These are phyloP conservation scores for Trichoderma reesei DNA, from an alignment of 495 filamentous ascomycete genomes.

Conservation along the genomic window DNA sequence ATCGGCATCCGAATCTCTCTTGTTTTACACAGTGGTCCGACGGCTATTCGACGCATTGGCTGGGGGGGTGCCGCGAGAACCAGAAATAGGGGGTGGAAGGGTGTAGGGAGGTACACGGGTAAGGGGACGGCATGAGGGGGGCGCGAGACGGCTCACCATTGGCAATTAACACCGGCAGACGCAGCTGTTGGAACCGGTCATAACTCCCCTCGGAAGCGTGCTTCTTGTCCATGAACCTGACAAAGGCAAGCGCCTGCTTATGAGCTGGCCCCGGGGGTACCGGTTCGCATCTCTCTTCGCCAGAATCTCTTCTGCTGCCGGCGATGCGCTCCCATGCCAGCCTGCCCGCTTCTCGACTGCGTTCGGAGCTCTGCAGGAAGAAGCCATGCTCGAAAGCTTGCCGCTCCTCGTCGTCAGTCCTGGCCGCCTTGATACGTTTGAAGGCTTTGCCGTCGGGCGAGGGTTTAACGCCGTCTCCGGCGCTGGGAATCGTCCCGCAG, in stretches of 20 bases:
- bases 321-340: conserved; percentile 20
- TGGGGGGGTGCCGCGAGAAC: neutral
- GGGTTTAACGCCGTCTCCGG: conserved; percentile 12
- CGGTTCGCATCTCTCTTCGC: conserved; percentile 12
- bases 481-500: conserved; percentile 19
- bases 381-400: conserved; percentile 14
- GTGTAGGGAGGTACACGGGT: neutral
- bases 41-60: neutral
- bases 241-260: conserved; percentile 17
- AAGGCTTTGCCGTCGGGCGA: conserved; percentile 13
- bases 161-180: conserved; percentile 25
- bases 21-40: neutral
- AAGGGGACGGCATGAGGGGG: neutral
- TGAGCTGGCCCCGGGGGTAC: conserved; percentile 18
- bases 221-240: conserved; percentile 17
- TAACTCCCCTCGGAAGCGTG: conserved; percentile 17
- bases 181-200: conserved; percentile 20
- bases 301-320: neutral
- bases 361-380: conserved; percentile 14
- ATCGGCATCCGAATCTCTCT: neutral
- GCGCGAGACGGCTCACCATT: conserved; percentile 19
- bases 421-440: conserved; percentile 9
- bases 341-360: conserved; percentile 15
- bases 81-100: neutral
- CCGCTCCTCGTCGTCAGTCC: conserved; percentile 13